phyloP scores from a whole-genome alignment of 257 asterid genomes.

The Solanum pinnatisectum region DNA sequence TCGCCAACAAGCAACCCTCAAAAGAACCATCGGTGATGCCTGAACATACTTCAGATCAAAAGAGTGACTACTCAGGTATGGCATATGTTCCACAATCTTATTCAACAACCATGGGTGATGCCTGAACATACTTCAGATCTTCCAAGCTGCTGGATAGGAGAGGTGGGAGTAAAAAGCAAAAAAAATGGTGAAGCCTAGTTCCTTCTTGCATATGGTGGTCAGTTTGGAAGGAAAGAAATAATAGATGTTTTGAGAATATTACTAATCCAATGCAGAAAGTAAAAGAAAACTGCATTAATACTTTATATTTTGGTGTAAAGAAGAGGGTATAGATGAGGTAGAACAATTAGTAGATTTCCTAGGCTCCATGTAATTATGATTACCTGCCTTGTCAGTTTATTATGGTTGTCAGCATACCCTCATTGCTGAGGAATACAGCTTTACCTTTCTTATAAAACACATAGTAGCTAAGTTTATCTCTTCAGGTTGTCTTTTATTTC shows the following conservation, averaged over 20 bases:
- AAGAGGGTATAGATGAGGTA: too few species aligned
- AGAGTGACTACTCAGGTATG: not conserved
- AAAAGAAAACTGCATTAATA: too few species aligned
- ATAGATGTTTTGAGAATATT: not conserved
- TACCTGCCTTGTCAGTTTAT: too few species aligned
- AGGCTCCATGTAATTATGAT: too few species aligned
- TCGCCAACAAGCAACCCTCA: not conserved
- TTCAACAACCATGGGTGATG: not conserved
- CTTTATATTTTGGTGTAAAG: too few species aligned
- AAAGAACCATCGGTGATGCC: not conserved
- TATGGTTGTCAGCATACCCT: not conserved
- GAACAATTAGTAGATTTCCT: too few species aligned
- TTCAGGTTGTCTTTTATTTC: not conserved
- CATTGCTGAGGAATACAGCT: not conserved
- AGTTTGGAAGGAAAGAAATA: not conserved
- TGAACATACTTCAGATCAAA: not conserved
- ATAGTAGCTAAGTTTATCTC: not conserved
- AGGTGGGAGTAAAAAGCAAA: not conserved
- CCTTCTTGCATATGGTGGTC: not conserved
- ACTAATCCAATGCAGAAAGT: too few species aligned
- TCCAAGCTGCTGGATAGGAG: not conserved
- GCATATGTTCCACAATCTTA: not conserved
- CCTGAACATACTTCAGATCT: not conserved
- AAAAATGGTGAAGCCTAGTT: not conserved
- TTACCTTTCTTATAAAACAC: not conserved